A percentile compares a stretch with the other conserved stretches of the same genome.
These are phyloP conservation scores for Solanum verrucosum DNA, from an alignment of 257 asterid species.

Conservation along the genomic window DNA sequence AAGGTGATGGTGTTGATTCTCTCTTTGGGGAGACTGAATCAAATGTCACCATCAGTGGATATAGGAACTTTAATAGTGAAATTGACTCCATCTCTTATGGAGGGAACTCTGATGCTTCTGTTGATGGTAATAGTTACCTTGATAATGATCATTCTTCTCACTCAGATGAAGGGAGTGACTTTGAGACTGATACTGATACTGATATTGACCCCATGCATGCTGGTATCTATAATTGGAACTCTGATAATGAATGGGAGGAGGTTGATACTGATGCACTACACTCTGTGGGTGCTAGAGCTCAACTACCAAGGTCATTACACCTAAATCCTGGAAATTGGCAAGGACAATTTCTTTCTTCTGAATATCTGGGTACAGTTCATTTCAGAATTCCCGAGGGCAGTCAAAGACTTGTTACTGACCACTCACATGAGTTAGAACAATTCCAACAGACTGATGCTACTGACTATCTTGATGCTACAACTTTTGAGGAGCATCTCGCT, in stretches of 20 bases:
- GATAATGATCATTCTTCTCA: slow-evolving; percentile 36
- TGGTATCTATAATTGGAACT: slow-evolving; percentile 61
- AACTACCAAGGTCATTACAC: slow-evolving; percentile 11
- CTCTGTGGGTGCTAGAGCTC: slow-evolving; percentile 19
- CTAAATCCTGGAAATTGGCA: slow-evolving; percentile 18
- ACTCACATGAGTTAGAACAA: slow-evolving; percentile 22
- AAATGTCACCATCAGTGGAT: slow-evolving; percentile 56
- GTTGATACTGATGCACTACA: slow-evolving; percentile 32
- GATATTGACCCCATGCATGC: slow-evolving; percentile 97
- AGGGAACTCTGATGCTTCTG: slow-evolving; percentile 69
- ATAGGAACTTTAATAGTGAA: slow-evolving; percentile 44
- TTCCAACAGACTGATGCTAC: slow-evolving; percentile 18
- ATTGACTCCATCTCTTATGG: slow-evolving; percentile 57
- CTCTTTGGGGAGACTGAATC: slow-evolving; percentile 68
- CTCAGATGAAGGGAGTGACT: slow-evolving; percentile 43
- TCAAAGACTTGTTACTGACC: slow-evolving; percentile 12
- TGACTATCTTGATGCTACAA: slow-evolving; percentile 44
- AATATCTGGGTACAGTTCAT: slow-evolving; percentile 21
- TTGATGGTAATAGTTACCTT: slow-evolving; percentile 49
- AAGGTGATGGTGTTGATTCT: slow-evolving; percentile 79
- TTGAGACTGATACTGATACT: slow-evolving; percentile 65
- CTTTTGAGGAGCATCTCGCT: slow-evolving; percentile 47
- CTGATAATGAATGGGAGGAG: slow-evolving; percentile 69
- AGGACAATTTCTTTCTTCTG: slow-evolving; percentile 26
- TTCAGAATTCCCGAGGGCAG: slow-evolving; percentile 20